Percentiles rank a stretch among this genome's conserved stretches.
These are phyloP conservation scores for Pseudopithomyces chartarum DNA, from an alignment of 2,329 filamentous ascomycete species.

Conservation along the genomic window DNA sequence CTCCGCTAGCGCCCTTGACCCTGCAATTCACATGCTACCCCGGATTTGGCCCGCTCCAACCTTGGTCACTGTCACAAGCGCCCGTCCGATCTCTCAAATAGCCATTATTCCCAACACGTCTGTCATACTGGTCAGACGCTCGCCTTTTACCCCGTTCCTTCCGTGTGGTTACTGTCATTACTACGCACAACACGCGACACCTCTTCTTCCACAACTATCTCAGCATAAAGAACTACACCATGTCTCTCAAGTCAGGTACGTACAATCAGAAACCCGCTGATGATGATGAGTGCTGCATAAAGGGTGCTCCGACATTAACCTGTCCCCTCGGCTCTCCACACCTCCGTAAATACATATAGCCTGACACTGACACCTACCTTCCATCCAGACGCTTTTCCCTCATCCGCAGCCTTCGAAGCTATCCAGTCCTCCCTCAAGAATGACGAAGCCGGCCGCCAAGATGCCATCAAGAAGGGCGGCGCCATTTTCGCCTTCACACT, in stretches of 20 bases:
- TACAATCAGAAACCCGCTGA: neutral
- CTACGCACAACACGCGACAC: neutral
- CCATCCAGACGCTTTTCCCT: constrained; percentile 69
- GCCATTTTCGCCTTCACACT: constrained; percentile 90
- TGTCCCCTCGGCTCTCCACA: neutral
- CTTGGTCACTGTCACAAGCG: constrained; percentile 8
- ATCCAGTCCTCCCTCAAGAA: constrained; percentile 75
- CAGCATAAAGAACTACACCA: constrained; percentile 18
- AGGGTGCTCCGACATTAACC: neutral
- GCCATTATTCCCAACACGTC: constrained; percentile 1
- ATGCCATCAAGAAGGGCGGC: constrained; percentile 86
- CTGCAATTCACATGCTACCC: constrained; percentile 23
- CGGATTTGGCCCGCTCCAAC: constrained; percentile 16
- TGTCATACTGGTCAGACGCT: neutral
- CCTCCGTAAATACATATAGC: neutral
- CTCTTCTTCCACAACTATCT: neutral
- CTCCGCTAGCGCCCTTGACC: constrained; percentile 12
- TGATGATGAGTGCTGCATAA: neutral
- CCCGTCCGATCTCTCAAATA: constrained; percentile 12
- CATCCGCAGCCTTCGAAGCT: constrained; percentile 87
- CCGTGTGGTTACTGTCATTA: neutral
- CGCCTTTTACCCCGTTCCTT: neutral
- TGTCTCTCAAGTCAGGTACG: constrained; percentile 42
- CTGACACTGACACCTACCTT: neutral
- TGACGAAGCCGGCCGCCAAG: constrained; percentile 76